Conservation (phyloP, 2,329 filamentous ascomycete genomes). For the Dryadomyces quercus-mongolicae region DNA sequence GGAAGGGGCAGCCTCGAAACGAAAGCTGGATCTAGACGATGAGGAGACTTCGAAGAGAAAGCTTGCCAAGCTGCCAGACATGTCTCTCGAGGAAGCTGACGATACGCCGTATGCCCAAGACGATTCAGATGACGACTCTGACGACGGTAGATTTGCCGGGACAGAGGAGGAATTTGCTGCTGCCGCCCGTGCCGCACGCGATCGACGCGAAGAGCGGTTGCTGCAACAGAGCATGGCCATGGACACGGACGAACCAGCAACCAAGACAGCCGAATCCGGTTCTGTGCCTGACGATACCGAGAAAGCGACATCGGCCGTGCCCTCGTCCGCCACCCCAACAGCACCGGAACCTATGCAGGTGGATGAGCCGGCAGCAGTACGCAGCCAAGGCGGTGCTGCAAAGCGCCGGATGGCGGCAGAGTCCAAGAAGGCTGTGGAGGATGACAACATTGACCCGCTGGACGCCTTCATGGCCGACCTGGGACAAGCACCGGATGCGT, state of each 20-base stretch:
- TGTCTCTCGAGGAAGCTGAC: slow-evolving; percentile 52
- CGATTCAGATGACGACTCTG: slow-evolving; percentile 56
- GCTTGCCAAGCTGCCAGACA: slow-evolving; percentile 77
- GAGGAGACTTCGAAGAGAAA: slow-evolving; percentile 80
- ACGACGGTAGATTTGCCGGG: slow-evolving; percentile 64
- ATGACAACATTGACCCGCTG: slow-evolving; percentile 74
- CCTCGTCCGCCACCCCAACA: slow-evolving; percentile 10
- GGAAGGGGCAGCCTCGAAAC: slow-evolving; percentile 54
- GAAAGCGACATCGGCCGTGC: slow-evolving; percentile 4
- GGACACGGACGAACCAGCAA: slow-evolving; percentile 26
- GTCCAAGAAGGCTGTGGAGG: slow-evolving; percentile 15
- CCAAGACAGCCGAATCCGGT: not conserved
- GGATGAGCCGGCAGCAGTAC: slow-evolving; percentile 22
- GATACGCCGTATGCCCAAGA: slow-evolving; percentile 48
- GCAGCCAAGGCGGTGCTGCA: not conserved
- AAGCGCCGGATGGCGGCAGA: not conserved
- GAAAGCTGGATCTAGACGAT: slow-evolving; percentile 74
- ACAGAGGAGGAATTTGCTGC: slow-evolving; percentile 83
- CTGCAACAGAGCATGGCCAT: slow-evolving; percentile 34
- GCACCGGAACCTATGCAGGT: slow-evolving; percentile 40
- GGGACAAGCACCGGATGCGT: slow-evolving; percentile 33
- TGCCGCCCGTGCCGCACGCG: slow-evolving; percentile 72
- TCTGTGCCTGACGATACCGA: slow-evolving; percentile 10
- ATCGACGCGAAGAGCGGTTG: slow-evolving; percentile 63
- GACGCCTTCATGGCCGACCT: slow-evolving; percentile 91